phyloP scores from a whole-genome alignment of 1,284 basidiomycete genomes.

The Trichosporon faecale region DNA sequence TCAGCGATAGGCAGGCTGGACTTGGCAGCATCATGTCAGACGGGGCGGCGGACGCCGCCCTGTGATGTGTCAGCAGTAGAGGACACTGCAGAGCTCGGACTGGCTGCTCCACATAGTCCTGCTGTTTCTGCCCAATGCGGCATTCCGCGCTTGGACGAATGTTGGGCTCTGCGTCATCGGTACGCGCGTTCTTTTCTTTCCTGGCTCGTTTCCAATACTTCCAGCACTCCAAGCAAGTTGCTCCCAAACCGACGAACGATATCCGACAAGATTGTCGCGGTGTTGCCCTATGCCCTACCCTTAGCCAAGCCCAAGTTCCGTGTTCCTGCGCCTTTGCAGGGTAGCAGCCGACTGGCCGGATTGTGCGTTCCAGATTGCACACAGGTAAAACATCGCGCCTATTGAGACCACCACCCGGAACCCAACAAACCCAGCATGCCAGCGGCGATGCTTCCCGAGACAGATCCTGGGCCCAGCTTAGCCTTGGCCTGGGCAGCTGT shows the following conservation, averaged over 20 bases:
- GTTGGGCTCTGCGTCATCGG: not conserved
- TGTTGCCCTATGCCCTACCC: not conserved
- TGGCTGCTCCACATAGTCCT: too few relatives aligned
- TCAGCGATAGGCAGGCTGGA: not conserved
- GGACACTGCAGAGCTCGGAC: not conserved
- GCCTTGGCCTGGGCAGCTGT: not conserved
- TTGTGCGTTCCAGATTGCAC: not conserved
- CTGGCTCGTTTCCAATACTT: not conserved
- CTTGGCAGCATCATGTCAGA: not conserved
- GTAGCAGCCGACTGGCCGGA: not conserved
- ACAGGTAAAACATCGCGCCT: not conserved
- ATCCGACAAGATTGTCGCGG: not conserved
- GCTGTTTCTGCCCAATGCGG: not conserved
- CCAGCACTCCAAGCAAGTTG: not conserved
- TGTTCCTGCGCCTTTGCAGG: not conserved
- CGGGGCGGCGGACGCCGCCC: not conserved
- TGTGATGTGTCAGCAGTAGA: not conserved
- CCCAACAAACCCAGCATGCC: not conserved
- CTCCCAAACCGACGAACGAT: not conserved
- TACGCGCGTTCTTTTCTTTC: conserved; percentile 6
- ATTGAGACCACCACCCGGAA: not conserved
- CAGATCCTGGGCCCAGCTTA: not conserved
- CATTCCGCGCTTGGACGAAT: not conserved
- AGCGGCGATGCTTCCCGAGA: not conserved
- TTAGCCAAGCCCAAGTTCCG: not conserved